Evolutionary conservation across 2,329 filamentous ascomycete species (phyloP), one percentile per base, ranked within the genome.

Genomic region (Xylaria sp.): DNA sequence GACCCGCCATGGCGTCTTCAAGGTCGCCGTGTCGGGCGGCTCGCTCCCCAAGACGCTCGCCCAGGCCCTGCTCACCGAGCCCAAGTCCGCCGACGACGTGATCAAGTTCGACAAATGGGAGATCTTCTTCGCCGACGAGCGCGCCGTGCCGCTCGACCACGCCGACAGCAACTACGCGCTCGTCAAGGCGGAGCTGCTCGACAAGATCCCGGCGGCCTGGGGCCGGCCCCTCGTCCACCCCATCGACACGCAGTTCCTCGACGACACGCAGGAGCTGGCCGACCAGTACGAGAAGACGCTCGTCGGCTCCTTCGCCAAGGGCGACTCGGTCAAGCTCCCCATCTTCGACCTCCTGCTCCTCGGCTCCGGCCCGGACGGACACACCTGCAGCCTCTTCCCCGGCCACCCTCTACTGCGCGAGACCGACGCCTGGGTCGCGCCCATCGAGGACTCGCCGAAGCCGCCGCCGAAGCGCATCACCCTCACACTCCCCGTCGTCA

Each of bases 61-160:
- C 54, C 89, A 93, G 79, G 94, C 94, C 9, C 89, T 98, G 11
- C 88, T 98, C 30, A 78, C 88, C 74, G 82, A 77, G 73, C 82
- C 82, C 34, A 77, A 80, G 24, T 83, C 81, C 9, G 78, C 82
- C 50, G 79, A 90, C 65, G 92, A 94, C 78, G 86, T 83, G 3
- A 82, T 94, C 73, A 85, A 92, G 75, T 97, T 97, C 82, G 85
- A 86, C 79, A 93, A 93, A 81, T 99, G 96, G 96, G 93, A 98
- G 77, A 93, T 99, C 78, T 99, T 98, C 86, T 98, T 98, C 81
- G 95, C 95, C 78, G 96, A 99, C 79, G 96, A 99, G 86, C 93
- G 96, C 77, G 93, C 93, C 75, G 96, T 98, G 61, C 92, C 96
- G 24, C 90, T 98, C 74, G 90, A 96, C 80, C 92, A 98, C 82